Percentiles rank a stretch among this genome's conserved stretches.
Evolutionary conservation across 106 monocot genomes (phyloP).

Genomic region (Platanthera guangdongensis): DNA sequence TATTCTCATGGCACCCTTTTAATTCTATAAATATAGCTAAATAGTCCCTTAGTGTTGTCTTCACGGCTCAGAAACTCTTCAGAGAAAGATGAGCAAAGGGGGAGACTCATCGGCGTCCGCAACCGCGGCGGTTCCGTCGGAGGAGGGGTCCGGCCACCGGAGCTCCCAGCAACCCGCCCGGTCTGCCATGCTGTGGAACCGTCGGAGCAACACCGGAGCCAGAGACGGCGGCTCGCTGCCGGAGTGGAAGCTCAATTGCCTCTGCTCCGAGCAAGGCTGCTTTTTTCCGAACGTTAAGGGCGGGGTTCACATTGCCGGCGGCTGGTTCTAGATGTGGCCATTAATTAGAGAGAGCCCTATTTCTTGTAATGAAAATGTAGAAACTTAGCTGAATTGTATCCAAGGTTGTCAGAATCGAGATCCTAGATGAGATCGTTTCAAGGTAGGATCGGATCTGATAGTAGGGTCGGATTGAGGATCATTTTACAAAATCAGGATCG

Average conservation of each 20-base stretch:
- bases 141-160: background rate
- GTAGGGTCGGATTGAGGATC: too few relatives aligned
- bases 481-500: too few relatives aligned
- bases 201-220: background rate
- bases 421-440: too few relatives aligned
- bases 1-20: too few relatives aligned
- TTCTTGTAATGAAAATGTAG: background rate
- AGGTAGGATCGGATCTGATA: too few relatives aligned
- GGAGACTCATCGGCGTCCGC: background rate
- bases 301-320: constrained; percentile 1
- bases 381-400: background rate
- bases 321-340: background rate
- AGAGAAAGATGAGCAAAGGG: constrained; percentile 1
- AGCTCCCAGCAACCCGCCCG: background rate
- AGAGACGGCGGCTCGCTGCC: constrained; percentile 16
- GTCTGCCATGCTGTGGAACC: background rate
- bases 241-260: constrained; percentile 41
- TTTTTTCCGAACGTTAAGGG: constrained; percentile 20
- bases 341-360: background rate
- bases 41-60: background rate
- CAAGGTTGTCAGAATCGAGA: too few relatives aligned
- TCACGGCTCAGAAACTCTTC: background rate
- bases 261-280: constrained; percentile 19
- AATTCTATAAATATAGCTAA: too few relatives aligned
- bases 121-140: background rate